Evolutionary conservation across 2,329 filamentous ascomycete genomes (phyloP).

Genomic region (Metarhizium album): DNA sequence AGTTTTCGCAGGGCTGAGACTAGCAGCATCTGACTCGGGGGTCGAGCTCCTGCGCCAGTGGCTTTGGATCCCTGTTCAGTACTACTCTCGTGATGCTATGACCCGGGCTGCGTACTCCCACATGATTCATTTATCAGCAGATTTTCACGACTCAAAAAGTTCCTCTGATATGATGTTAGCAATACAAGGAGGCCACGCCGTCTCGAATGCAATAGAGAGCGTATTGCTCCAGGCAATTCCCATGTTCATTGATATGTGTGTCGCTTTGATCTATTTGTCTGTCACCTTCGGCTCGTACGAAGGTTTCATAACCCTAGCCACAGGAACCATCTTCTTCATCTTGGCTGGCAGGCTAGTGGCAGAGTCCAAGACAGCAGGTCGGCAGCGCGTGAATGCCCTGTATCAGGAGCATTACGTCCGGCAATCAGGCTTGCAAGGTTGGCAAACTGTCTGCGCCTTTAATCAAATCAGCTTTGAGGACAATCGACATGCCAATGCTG

Average conservation of each 20-base stretch:
- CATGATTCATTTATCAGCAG: slow-evolving; percentile 48
- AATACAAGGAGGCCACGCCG: slow-evolving; percentile 41
- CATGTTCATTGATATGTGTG: slow-evolving; percentile 47
- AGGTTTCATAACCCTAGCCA: slow-evolving; percentile 50
- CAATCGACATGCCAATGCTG: slow-evolving; percentile 39
- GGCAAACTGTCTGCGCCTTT: slow-evolving; percentile 49
- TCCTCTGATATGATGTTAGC: slow-evolving; percentile 48
- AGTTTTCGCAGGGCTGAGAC: slow-evolving; percentile 38
- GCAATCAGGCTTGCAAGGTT: slow-evolving; percentile 45
- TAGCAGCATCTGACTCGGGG: slow-evolving; percentile 44
- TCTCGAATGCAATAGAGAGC: slow-evolving; percentile 46
- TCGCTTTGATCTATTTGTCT: slow-evolving; percentile 51
- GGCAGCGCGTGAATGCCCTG: slow-evolving; percentile 39
- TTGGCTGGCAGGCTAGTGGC: slow-evolving; percentile 41
- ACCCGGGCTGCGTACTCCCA: slow-evolving; percentile 46
- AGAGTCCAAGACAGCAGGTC: slow-evolving; percentile 36
- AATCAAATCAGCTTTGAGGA: slow-evolving; percentile 49
- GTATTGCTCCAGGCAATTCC: slow-evolving; percentile 47
- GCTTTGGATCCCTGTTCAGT: slow-evolving; percentile 48
- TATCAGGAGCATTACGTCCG: slow-evolving; percentile 46
- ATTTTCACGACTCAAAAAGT: slow-evolving; percentile 51
- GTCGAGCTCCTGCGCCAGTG: slow-evolving; percentile 42
- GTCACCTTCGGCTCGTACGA: slow-evolving; percentile 49
- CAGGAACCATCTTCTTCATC: slow-evolving; percentile 44
- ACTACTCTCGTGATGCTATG: slow-evolving; percentile 43